These are phyloP conservation scores for Trypethelium eluteriae DNA, from an alignment of 495 filamentous ascomycete genomes.

Conservation along the genomic window DNA sequence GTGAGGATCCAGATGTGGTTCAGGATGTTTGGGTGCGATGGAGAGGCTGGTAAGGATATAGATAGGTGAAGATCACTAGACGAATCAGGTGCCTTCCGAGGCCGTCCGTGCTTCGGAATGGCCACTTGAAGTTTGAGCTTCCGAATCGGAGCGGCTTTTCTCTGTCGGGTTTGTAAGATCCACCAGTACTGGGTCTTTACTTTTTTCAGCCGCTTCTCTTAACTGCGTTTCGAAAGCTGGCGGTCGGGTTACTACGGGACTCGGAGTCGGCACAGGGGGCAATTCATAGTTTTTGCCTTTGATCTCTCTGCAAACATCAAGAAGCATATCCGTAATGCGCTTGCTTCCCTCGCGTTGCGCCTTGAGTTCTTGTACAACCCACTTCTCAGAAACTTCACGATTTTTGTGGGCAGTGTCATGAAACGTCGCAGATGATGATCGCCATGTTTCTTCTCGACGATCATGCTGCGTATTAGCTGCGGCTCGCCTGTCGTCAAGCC, in stretches of 20 bases:
- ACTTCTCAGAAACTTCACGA: constrained; percentile 29
- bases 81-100: constrained; percentile 6
- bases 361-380: constrained; percentile 24
- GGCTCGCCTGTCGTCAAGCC: constrained; percentile 31
- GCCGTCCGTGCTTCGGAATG: constrained; percentile 6
- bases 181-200: neutral
- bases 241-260: neutral
- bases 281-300: neutral
- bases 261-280: neutral
- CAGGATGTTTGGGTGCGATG: constrained; percentile 38
- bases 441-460: constrained; percentile 33
- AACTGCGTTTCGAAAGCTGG: neutral
- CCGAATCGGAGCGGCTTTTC: neutral
- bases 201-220: neutral
- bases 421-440: constrained; percentile 29
- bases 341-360: constrained; percentile 17
- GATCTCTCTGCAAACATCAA: constrained; percentile 2
- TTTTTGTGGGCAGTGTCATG: constrained; percentile 29
- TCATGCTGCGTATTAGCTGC: constrained; percentile 27
- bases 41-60: constrained; percentile 37
- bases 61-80: neutral
- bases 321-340: neutral
- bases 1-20: constrained; percentile 39
- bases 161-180: neutral
- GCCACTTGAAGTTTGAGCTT: constrained; percentile 9